Evolutionary conservation across 441 rosid genomes (phyloP).

Genomic region (Jatropha podagrica): DNA sequence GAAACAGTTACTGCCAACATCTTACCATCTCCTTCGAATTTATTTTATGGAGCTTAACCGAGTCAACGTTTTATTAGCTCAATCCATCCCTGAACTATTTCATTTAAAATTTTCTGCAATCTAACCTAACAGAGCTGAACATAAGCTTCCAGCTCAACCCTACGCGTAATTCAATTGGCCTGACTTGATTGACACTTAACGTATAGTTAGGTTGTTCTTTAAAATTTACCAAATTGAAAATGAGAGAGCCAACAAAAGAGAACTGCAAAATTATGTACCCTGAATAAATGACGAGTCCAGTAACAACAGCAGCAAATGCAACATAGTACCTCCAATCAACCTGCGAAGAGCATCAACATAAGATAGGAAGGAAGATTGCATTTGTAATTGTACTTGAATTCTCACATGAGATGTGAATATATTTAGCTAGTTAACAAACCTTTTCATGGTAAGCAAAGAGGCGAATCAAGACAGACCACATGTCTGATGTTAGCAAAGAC

Average conservation of each 20-base stretch:
- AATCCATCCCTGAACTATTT: neutral
- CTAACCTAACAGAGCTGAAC: neutral
- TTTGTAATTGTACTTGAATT: neutral
- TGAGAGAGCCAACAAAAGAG: neutral
- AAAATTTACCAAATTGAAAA: neutral
- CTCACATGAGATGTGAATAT: neutral
- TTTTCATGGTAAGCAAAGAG: constrained; percentile 81
- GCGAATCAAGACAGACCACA: constrained; percentile 89
- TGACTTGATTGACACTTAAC: neutral
- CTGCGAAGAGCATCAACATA: constrained; percentile 29
- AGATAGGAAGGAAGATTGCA: constrained; percentile 5
- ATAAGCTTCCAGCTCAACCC: neutral
- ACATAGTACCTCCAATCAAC: constrained; percentile 88
- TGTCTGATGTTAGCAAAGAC: constrained; percentile 81
- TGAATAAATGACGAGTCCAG: constrained; percentile 72
- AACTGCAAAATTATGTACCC: constrained; percentile 42
- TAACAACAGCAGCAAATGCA: constrained; percentile 67
- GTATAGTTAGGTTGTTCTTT: neutral
- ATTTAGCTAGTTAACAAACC: constrained; percentile 41
- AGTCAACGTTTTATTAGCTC: neutral
- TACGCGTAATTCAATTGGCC: neutral
- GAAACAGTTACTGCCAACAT: neutral
- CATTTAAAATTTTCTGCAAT: neutral
- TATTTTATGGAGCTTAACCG: neutral
- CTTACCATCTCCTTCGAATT: neutral